Base-by-base conservation (phyloP, 179 eudicot genomes). In the Silene vulgaris region DNA sequence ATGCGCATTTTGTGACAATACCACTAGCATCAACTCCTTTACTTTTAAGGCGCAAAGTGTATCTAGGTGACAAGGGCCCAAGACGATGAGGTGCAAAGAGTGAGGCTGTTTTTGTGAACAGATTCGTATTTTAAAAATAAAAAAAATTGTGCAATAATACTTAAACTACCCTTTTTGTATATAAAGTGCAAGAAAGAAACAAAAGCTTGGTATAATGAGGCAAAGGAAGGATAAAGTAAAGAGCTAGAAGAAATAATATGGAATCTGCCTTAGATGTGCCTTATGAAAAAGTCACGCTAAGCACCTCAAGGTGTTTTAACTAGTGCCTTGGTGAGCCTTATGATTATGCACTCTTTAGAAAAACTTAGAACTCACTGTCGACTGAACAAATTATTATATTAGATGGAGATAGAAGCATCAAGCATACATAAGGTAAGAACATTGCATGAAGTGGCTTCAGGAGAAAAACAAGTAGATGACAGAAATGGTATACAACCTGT, bases 401-500 rank as follows among this genome's bases (percentile, higher is more conserved):
- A 54, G 59, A 54, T 13, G 59, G 17, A 54, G 6, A 54, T 54
- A 54, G 19, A n/a, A 54, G 59, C 35, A 21, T 12, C 43, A n/a
- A 54, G 59, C 35, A 21, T 12, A 68, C 40, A 14, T n/a, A 45
- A 50, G 37, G 63, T 43, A 43, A 6, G 2, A 20, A 21, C 16
- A 19, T 6, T 74, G 2, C 7, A 69, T 50, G 73, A 62, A 63
- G 6, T 8, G 63, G 20, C 60, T 67, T 48, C 21, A 45, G 43
- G 26, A 61, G 32, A n/a, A 37, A 26, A 50, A 61, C 48, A 57
- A 26, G 56, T 50, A 16, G 29, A 54, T 43, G 43, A 35, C 65
- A 35, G 54, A 81, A 72, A 75, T 85, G 65, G 28, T 66, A 43
- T 16, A 81, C 62, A 72, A 96, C 99, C 97, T 93, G 90, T 40